Evolutionary conservation across 208 protist species (phyloP).

Genomic region (Wallacemonas rigidus): DNA sequence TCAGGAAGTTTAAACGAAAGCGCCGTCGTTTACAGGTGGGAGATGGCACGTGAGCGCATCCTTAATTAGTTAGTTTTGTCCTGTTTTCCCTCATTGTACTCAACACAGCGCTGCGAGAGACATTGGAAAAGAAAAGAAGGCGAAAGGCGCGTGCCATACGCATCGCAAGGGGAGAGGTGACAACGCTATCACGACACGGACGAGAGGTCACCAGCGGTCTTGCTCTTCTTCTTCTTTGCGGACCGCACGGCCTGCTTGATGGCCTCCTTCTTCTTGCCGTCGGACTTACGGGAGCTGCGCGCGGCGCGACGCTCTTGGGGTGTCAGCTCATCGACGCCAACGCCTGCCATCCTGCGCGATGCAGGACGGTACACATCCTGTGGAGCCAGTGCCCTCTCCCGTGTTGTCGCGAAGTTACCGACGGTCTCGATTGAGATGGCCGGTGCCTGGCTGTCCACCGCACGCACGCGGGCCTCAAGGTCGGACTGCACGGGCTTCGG

Average conservation of each 20-base stretch:
- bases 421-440: constrained; percentile 85
- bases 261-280: constrained; percentile 29
- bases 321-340: constrained; percentile 68
- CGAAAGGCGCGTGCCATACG: no score
- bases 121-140: no score
- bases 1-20: not conserved
- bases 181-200: not conserved
- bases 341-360: constrained; percentile 63
- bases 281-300: constrained; percentile 79
- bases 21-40: not conserved
- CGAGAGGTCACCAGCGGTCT: constrained; percentile 13
- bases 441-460: constrained; percentile 80
- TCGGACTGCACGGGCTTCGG: constrained; percentile 88
- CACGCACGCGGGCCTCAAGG: constrained; percentile 84
- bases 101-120: no score
- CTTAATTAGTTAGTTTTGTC: not conserved
- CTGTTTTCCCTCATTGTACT: not conserved
- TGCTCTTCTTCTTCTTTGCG: constrained; percentile 42
- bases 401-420: constrained; percentile 81
- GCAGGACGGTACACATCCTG: constrained; percentile 84
- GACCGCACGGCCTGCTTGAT: constrained; percentile 39
- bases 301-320: constrained; percentile 76
- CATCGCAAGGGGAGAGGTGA: no score
- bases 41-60: not conserved
- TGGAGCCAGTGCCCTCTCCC: constrained; percentile 77